Evolutionary conservation across 2,329 filamentous ascomycete species (phyloP).

Genomic region (Onygenales sp.): DNA sequence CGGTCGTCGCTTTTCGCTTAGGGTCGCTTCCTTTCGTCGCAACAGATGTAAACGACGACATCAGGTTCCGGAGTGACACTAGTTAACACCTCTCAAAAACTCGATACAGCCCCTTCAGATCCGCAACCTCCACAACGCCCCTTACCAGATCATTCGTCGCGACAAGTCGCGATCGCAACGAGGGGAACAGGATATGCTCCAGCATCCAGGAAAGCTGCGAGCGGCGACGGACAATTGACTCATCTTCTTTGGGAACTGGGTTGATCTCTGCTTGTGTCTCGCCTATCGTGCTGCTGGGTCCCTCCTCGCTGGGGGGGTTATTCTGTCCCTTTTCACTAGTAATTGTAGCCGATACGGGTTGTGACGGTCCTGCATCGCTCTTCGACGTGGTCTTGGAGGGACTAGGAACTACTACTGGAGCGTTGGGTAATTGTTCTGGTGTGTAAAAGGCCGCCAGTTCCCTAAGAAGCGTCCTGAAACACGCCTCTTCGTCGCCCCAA

Average conservation of each 20-base stretch:
- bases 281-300: too few relatives aligned
- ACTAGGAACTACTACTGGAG: not conserved
- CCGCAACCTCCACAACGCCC: slow-evolving; percentile 76
- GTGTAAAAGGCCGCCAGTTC: slow-evolving; percentile 88
- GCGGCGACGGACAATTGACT: slow-evolving; percentile 41
- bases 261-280: not conserved
- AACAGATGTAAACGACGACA: too few relatives aligned
- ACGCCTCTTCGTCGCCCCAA: slow-evolving; percentile 75
- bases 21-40: too few relatives aligned
- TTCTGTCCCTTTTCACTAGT: too few relatives aligned
- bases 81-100: slow-evolving; percentile 86
- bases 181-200: slow-evolving; percentile 83
- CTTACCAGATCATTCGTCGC: slow-evolving; percentile 70
- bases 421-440: slow-evolving; percentile 63
- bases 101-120: slow-evolving; percentile 82
- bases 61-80: slow-evolving; percentile 1
- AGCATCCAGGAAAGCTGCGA: slow-evolving; percentile 63
- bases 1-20: too few relatives aligned
- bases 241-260: slow-evolving; percentile 35
- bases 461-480: slow-evolving; percentile 74
- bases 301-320: too few relatives aligned
- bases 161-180: slow-evolving; percentile 71
- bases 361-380: not conserved
- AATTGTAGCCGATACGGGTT: too few relatives aligned
- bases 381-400: not conserved